phyloP scores from a whole-genome alignment of 805 yeast genomes.

The Wilhelminamyces savonicus region DNA sequence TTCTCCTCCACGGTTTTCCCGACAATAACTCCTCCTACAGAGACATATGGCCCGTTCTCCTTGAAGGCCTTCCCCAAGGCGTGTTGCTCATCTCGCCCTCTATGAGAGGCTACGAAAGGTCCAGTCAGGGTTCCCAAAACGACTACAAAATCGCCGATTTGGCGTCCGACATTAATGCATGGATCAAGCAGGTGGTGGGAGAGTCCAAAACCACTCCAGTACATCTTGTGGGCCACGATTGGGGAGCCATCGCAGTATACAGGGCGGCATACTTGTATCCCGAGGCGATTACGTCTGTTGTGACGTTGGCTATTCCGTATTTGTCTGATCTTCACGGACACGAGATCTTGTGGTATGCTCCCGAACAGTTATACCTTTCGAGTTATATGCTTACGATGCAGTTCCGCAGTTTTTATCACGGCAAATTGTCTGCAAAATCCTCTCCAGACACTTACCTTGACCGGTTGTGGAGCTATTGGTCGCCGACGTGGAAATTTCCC shows the following conservation, averaged over 20 bases:
- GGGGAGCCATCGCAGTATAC: constrained; percentile 36
- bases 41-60: constrained; percentile 15
- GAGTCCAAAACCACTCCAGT: constrained; percentile 15
- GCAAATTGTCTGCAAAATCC: constrained; percentile 10
- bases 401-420: constrained; percentile 14
- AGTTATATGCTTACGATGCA: constrained; percentile 36
- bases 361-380: constrained; percentile 28
- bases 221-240: constrained; percentile 38
- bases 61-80: constrained; percentile 7
- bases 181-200: constrained; percentile 20
- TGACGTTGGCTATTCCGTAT: constrained; percentile 35
- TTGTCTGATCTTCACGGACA: constrained; percentile 18
- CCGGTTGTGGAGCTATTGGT: constrained; percentile 31
- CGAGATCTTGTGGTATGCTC: constrained; percentile 24
- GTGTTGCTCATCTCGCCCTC: constrained; percentile 26
- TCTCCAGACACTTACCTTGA: constrained; percentile 20
- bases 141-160: constrained; percentile 23
- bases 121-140: constrained; percentile 17
- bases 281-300: constrained; percentile 23
- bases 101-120: constrained; percentile 32
- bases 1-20: constrained; percentile 34
- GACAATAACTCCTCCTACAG: constrained; percentile 26
- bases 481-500: constrained; percentile 31
- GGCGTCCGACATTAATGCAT: constrained; percentile 28
- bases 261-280: constrained; percentile 30